Evolutionary conservation across 805 yeast species (phyloP).

Genomic region (Hanseniaspora lachancei): DNA sequence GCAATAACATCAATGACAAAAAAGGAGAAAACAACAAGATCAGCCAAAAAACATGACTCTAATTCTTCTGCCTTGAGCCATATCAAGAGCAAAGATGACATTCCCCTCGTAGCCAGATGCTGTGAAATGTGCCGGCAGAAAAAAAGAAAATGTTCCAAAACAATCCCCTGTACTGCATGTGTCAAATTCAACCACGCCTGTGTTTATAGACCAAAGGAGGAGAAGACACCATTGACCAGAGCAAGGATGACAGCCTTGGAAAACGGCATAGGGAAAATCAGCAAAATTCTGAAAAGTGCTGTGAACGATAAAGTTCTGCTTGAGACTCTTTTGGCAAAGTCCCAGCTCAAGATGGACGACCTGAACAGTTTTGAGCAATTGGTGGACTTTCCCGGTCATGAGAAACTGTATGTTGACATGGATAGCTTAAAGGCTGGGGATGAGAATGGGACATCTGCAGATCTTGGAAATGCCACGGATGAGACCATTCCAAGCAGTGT

Average conservation of each 20-base stretch:
- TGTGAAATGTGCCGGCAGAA: conserved; percentile 78
- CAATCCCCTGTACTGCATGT: conserved; percentile 68
- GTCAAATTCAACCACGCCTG: conserved; percentile 60
- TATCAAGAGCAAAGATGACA: neutral
- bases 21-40: neutral
- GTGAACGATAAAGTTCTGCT: conserved; percentile 32
- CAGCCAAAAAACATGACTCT: neutral
- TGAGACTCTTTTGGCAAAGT: neutral
- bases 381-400: neutral
- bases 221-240: conserved; percentile 70
- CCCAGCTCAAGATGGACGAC: neutral
- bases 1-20: neutral
- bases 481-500: neutral
- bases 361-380: conserved; percentile 1
- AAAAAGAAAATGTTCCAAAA: conserved; percentile 70
- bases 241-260: conserved; percentile 71
- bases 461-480: neutral
- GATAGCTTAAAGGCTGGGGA: neutral
- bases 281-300: conserved; percentile 35
- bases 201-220: conserved; percentile 61
- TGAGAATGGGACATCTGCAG: neutral
- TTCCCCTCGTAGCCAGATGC: conserved; percentile 19
- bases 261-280: conserved; percentile 28
- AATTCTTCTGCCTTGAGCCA: neutral
- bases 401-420: neutral